Percentiles rank a stretch among this genome's conserved stretches.
phyloP scores from a whole-genome alignment of 2,329 filamentous ascomycete species.

The Berkeleyomyces basicola region DNA sequence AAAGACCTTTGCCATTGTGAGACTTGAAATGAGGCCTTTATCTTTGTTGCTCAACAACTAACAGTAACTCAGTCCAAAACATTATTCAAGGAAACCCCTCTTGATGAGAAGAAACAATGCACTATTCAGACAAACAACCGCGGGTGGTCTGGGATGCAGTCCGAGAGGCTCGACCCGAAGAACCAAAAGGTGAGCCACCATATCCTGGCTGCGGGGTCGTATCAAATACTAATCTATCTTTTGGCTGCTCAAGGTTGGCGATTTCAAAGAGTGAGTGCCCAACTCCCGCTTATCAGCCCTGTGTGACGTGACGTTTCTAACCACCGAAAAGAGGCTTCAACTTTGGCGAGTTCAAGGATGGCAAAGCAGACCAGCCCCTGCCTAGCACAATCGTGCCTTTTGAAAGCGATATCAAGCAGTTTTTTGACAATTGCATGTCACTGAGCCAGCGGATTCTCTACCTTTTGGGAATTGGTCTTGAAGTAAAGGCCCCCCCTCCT shows the following conservation, averaged over 20 bases:
- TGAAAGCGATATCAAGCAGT: conserved; percentile 44
- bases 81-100: conserved; percentile 41
- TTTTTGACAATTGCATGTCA: conserved; percentile 52
- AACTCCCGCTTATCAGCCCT: not conserved
- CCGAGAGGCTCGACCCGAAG: conserved; percentile 72
- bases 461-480: conserved; percentile 63
- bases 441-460: conserved; percentile 58
- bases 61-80: not conserved
- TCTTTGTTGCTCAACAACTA: not conserved
- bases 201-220: conserved; percentile 1
- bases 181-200: conserved; percentile 48
- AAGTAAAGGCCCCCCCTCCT: conserved; percentile 26
- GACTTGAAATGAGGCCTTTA: conserved; percentile 10
- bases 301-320: not conserved
- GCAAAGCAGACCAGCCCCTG: conserved; percentile 60
- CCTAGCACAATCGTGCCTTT: conserved; percentile 45
- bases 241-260: conserved; percentile 43
- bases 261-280: conserved; percentile 64
- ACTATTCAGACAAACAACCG: conserved; percentile 66
- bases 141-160: conserved; percentile 79
- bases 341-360: conserved; percentile 57
- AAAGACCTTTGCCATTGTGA: conserved; percentile 57
- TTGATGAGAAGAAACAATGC: conserved; percentile 56
- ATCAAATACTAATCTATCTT: not conserved
- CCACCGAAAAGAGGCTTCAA: conserved; percentile 61